Base-by-base conservation (phyloP, 2,329 filamentous ascomycete species). In the Didymella pinodella region DNA sequence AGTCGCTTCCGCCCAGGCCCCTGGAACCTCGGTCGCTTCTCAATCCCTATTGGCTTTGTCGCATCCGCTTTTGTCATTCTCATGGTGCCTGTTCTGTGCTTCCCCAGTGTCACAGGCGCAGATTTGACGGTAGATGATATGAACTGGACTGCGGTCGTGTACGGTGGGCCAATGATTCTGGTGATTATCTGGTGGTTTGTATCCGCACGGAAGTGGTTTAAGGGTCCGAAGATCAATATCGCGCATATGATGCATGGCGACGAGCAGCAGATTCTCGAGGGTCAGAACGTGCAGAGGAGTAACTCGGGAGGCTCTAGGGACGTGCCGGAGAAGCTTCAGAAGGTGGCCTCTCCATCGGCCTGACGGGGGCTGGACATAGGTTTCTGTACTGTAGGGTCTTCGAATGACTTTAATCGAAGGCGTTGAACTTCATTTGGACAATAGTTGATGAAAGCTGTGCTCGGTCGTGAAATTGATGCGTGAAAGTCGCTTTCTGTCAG, bases 121-220 rank as follows among this genome's bases (percentile, higher is more conserved):
- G 78, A 89, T 65, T 71, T 90, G 50, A 81, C 82, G 3, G 71
- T 73, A 1, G 71, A 79, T 16, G 68, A 77, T 7, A 90, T 90
- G 88, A 90, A 91, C 69, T 91, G 88, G 85, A 90, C 88, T 1
- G 84, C 80, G 63, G 77, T 90, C 25, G 87, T 89, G 8, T 90
- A 88, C 74, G 88, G 87, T 5, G 87, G 79, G 2, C 84, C 86
- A 0, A 90, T 90, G 87, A 58, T 86, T 4, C 70, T 82, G 3
- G 80, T 86, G 4, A 76, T 82, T 2, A 74, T 88, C 14, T 90
- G 87, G 86, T 91, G 87, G 81, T 77, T 85, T 40, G 76, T 90
- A 4, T 83, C 84, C 64, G 88, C 88, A 10, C 81, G 81, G 48
- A 88, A 85, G 68, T 90, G 88, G 88, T 91, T 90, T 75, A 88